These are phyloP conservation scores for Hirschioporus abietinus DNA, from an alignment of 768 basidiomycete species.

Conservation along the genomic window DNA sequence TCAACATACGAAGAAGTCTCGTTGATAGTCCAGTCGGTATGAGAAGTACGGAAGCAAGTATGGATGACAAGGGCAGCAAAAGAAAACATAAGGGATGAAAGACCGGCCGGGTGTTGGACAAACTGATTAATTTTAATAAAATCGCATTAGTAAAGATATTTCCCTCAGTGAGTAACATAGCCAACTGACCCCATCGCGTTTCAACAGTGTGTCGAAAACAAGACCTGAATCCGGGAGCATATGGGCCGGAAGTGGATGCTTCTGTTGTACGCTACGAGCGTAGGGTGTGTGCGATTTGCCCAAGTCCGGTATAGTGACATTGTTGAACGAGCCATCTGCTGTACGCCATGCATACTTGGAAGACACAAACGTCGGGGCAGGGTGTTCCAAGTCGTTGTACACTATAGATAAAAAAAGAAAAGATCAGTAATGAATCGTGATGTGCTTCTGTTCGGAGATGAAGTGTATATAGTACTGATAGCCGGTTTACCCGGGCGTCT, in stretches of 20 bases:
- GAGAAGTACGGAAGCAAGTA: conserved; percentile 77
- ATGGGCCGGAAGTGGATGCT: conserved; percentile 55
- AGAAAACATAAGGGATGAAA: conserved; percentile 76
- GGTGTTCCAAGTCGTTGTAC: conserved; percentile 79
- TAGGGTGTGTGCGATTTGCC: conserved; percentile 79
- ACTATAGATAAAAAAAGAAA: conserved; percentile 34
- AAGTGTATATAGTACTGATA: conserved; percentile 8
- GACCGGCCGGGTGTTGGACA: conserved; percentile 67
- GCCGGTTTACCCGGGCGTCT: conserved; percentile 4
- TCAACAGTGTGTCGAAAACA: conserved; percentile 75
- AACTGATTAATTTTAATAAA: conserved; percentile 39
- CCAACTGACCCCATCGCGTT: conserved; percentile 53
- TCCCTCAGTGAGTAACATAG: not conserved
- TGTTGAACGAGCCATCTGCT: conserved; percentile 78
- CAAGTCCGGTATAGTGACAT: conserved; percentile 59
- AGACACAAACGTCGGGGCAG: conserved; percentile 65
- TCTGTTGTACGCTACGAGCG: conserved; percentile 76
- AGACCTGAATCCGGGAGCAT: conserved; percentile 76
- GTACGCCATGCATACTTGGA: conserved; percentile 58
- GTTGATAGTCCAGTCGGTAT: conserved; percentile 62
- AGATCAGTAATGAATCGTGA: not conserved
- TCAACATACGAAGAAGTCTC: conserved; percentile 87
- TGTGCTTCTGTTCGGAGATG: conserved; percentile 5
- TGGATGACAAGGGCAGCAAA: conserved; percentile 84
- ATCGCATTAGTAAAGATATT: not conserved